A percentile compares a stretch with the other conserved stretches of the same genome.
Conservation (phyloP, 2,329 filamentous ascomycete species). For the Dactylella cylindrospora region DNA sequence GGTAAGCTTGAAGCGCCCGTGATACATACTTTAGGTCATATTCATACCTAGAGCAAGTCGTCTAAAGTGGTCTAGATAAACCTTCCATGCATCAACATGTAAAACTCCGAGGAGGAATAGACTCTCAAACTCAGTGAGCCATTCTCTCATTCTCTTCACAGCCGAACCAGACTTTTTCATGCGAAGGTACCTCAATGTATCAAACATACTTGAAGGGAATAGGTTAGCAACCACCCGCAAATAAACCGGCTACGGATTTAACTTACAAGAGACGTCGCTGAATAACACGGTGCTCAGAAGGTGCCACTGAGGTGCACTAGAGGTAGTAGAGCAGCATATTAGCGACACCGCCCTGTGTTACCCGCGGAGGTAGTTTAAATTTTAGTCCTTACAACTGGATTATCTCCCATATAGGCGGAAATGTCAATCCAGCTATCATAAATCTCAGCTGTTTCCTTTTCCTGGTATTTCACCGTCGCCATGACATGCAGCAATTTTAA, state of each 20-base stretch:
- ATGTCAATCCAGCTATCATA: conserved; percentile 36
- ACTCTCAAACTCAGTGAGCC: conserved; percentile 34
- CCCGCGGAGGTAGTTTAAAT: neutral
- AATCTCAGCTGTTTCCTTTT: conserved; percentile 30
- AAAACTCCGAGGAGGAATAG: conserved; percentile 28
- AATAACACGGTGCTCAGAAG: conserved; percentile 12
- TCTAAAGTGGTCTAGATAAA: conserved; percentile 28
- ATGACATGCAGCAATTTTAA: conserved; percentile 36
- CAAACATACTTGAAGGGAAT: conserved; percentile 20
- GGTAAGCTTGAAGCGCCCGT: no score
- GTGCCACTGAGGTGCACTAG: conserved; percentile 32
- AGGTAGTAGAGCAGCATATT: no score
- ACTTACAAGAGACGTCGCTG: conserved; percentile 41
- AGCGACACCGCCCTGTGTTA: neutral
- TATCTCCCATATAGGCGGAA: conserved; percentile 20
- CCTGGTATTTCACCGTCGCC: conserved; percentile 38
- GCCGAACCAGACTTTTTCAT: conserved; percentile 10
- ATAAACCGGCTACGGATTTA: neutral
- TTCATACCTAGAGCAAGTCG: conserved; percentile 15
- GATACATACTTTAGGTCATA: neutral
- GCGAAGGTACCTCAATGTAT: conserved; percentile 33
- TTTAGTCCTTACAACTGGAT: conserved; percentile 27
- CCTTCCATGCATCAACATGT: conserved; percentile 32
- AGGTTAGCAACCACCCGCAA: neutral
- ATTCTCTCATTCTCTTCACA: conserved; percentile 26